Conservation (phyloP, 805 yeast species). For the Lachancea waltii region DNA sequence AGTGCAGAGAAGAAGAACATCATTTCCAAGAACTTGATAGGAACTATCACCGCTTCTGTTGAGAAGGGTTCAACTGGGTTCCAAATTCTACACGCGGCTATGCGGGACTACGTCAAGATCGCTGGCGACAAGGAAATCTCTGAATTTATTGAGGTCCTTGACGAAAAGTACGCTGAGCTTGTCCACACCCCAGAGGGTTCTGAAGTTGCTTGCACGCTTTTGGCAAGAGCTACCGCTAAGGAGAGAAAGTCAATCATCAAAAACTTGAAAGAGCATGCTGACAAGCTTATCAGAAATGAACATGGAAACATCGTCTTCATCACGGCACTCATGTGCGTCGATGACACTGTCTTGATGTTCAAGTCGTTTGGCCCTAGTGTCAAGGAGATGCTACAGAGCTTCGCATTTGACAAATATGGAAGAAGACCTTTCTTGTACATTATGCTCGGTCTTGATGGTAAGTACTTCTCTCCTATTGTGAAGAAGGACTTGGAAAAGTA, state of each 20-base stretch:
- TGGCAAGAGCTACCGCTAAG: conserved; percentile 83
- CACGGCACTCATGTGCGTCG: conserved; percentile 77
- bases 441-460: conserved; percentile 69
- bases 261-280: conserved; percentile 68
- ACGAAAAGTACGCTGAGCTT: conserved; percentile 87
- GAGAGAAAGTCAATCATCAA: conserved; percentile 78
- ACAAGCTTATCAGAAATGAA: conserved; percentile 73
- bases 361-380: conserved; percentile 53
- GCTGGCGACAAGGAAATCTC: conserved; percentile 60
- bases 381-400: conserved; percentile 49
- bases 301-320: conserved; percentile 77
- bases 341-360: conserved; percentile 79
- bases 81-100: conserved; percentile 91
- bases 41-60: conserved; percentile 83
- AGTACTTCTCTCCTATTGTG: conserved; percentile 70
- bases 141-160: conserved; percentile 74
- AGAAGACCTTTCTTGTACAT: conserved; percentile 85
- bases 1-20: conserved; percentile 72
- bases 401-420: conserved; percentile 66
- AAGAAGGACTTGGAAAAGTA: conserved; percentile 55
- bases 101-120: conserved; percentile 78
- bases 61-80: conserved; percentile 95
- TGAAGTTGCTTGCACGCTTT: conserved; percentile 76
- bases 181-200: conserved; percentile 94
- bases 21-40: conserved; percentile 66